A percentile compares a stretch with the other conserved stretches of the same genome.
phyloP scores from a whole-genome alignment of 257 asterid genomes.

The Nicotiana sylvestris region DNA sequence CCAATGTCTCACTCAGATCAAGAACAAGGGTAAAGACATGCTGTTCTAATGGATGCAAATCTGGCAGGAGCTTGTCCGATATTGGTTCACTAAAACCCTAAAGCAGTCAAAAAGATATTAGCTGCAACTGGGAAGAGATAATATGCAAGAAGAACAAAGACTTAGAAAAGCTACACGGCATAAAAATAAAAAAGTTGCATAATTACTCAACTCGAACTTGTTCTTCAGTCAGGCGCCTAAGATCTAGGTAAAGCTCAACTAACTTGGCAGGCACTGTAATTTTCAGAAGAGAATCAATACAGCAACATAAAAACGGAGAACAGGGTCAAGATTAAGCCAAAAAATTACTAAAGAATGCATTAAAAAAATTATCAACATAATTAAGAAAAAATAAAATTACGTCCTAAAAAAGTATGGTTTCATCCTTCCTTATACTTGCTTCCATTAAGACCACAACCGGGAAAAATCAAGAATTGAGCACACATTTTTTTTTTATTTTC shows the following conservation, averaged over 20 bases:
- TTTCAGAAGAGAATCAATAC: slow-evolving; percentile 14
- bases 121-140: neutral
- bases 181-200: slow-evolving; percentile 12
- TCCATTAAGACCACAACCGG: neutral
- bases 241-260: slow-evolving; percentile 63
- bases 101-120: neutral
- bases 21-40: slow-evolving; percentile 85
- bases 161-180: neutral
- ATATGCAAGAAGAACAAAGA: neutral
- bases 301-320: neutral
- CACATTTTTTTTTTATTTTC: neutral
- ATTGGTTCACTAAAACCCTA: slow-evolving; percentile 87
- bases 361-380: neutral
- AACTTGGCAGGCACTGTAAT: slow-evolving; percentile 72
- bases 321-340: neutral
- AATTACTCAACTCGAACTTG: slow-evolving; percentile 62
- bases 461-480: neutral
- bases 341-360: neutral
- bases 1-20: slow-evolving; percentile 79
- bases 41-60: slow-evolving; percentile 76
- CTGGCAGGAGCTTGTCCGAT: slow-evolving; percentile 90
- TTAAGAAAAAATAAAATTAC: neutral
- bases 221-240: slow-evolving; percentile 72
- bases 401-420: neutral
- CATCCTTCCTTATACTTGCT: neutral